Percentiles rank a stretch among this genome's conserved stretches.
These are phyloP conservation scores for Neonothopanus nambi DNA, from an alignment of 1,284 basidiomycete species.

Conservation along the genomic window DNA sequence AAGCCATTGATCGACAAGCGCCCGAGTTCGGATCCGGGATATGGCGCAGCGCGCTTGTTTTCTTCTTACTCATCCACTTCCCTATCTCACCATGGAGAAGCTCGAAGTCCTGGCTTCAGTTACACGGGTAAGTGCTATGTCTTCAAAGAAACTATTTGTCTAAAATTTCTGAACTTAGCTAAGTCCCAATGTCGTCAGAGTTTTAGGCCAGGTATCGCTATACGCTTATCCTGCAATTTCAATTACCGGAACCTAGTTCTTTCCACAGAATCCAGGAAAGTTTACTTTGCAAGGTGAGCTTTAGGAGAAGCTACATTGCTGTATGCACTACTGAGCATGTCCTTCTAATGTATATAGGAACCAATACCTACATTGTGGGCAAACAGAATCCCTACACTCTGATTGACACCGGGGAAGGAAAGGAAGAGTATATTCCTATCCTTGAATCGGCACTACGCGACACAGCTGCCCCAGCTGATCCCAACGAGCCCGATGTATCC, in stretches of 20 bases:
- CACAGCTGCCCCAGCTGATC: constrained; percentile 29
- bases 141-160: background rate
- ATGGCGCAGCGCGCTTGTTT: background rate
- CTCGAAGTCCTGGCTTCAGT: constrained; percentile 51
- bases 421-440: constrained; percentile 65
- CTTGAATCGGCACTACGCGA: constrained; percentile 61
- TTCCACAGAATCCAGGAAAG: constrained; percentile 78
- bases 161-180: constrained; percentile 43
- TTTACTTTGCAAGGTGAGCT: constrained; percentile 85
- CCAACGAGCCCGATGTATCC: constrained; percentile 56
- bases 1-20: background rate
- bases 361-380: constrained; percentile 91
- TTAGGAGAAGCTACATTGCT: background rate
- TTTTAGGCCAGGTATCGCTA: constrained; percentile 68
- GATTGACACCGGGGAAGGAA: constrained; percentile 87
- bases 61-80: background rate
- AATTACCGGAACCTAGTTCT: background rate
- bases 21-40: background rate
- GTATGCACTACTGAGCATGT: background rate
- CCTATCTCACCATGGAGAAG: constrained; percentile 44
- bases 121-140: constrained; percentile 43
- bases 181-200: constrained; percentile 60
- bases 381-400: constrained; percentile 71
- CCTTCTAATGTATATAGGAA: constrained; percentile 52
- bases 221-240: background rate